These are phyloP conservation scores for Kwoniella pini DNA, from an alignment of 768 basidiomycete genomes.

Conservation along the genomic window DNA sequence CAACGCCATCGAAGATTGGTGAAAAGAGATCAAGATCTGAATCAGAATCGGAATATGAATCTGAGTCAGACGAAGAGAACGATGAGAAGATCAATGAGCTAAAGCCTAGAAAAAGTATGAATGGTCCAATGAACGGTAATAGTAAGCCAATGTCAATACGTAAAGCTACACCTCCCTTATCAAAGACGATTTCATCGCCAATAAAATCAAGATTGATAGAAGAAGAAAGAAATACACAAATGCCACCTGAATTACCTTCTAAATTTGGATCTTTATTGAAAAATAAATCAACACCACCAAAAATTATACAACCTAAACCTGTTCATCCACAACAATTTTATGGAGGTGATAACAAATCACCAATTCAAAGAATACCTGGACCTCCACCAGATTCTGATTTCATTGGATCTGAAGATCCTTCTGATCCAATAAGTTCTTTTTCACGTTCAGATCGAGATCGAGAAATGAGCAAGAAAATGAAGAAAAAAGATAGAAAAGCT, in stretches of 20 bases:
- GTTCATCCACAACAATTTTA: slow-evolving; percentile 18
- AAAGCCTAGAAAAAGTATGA: slow-evolving; percentile 1
- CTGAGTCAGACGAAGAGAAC: slow-evolving; percentile 2
- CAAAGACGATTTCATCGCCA: background rate
- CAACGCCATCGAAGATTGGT: background rate
- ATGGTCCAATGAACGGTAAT: background rate
- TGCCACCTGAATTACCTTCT: slow-evolving; percentile 14
- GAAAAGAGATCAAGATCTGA: slow-evolving; percentile 2
- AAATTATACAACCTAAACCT: slow-evolving; percentile 6
- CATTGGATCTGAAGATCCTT: background rate
- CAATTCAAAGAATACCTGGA: slow-evolving; percentile 9
- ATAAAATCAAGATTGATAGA: background rate
- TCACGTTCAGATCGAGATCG: background rate
- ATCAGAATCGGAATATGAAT: background rate
- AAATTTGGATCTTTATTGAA: slow-evolving; percentile 14
- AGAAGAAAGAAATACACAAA: background rate
- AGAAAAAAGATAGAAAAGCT: slow-evolving; percentile 3
- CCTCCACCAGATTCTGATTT: slow-evolving; percentile 1
- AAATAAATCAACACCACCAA: background rate
- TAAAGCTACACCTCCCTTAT: slow-evolving; percentile 5
- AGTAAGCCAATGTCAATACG: slow-evolving; percentile 4
- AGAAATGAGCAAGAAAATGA: background rate
- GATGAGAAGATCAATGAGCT: background rate
- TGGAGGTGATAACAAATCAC: slow-evolving; percentile 11
- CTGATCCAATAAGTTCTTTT: background rate